Evolutionary conservation across 2,329 filamentous ascomycete species (phyloP).

Genomic region (Colletotrichum liriopes): DNA sequence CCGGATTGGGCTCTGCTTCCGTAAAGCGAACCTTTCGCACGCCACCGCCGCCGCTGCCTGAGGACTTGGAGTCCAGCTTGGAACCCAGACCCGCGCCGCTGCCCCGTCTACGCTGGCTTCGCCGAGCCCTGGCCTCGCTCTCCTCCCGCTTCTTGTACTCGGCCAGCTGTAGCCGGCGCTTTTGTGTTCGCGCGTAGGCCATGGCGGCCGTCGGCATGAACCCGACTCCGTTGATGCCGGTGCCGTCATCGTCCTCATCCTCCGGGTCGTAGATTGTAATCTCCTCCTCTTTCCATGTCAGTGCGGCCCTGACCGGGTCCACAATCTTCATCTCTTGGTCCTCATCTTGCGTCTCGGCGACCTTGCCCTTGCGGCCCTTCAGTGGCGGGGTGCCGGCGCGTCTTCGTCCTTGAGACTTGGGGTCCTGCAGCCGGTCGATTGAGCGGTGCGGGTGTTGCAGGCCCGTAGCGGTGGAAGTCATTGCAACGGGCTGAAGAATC

Average conservation of each 20-base stretch:
- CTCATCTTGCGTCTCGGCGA: slow-evolving; percentile 45
- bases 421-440: slow-evolving; percentile 57
- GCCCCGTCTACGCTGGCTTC: slow-evolving; percentile 66
- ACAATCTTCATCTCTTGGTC: slow-evolving; percentile 56
- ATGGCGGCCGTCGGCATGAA: slow-evolving; percentile 76
- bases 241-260: slow-evolving; percentile 77
- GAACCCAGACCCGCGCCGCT: slow-evolving; percentile 45
- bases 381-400: slow-evolving; percentile 58
- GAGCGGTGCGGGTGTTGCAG: slow-evolving; percentile 56
- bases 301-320: slow-evolving; percentile 70
- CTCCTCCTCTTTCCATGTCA: slow-evolving; percentile 79
- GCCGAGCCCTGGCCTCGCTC: slow-evolving; percentile 70
- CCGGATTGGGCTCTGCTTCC: slow-evolving; percentile 52
- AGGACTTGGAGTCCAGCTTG: slow-evolving; percentile 41
- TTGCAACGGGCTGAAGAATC: slow-evolving; percentile 35
- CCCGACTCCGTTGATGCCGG: slow-evolving; percentile 77
- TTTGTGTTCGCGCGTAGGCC: slow-evolving; percentile 70
- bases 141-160: slow-evolving; percentile 75
- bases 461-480: slow-evolving; percentile 36
- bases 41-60: slow-evolving; percentile 45
- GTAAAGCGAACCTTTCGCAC: slow-evolving; percentile 58
- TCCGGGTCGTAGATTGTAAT: slow-evolving; percentile 77
- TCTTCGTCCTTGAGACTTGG: slow-evolving; percentile 55
- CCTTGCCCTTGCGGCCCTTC: slow-evolving; percentile 36
- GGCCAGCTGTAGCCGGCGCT: slow-evolving; percentile 72